These are phyloP conservation scores for Beverwykella pulmonaria DNA, from an alignment of 495 filamentous ascomycete genomes.

Conservation along the genomic window DNA sequence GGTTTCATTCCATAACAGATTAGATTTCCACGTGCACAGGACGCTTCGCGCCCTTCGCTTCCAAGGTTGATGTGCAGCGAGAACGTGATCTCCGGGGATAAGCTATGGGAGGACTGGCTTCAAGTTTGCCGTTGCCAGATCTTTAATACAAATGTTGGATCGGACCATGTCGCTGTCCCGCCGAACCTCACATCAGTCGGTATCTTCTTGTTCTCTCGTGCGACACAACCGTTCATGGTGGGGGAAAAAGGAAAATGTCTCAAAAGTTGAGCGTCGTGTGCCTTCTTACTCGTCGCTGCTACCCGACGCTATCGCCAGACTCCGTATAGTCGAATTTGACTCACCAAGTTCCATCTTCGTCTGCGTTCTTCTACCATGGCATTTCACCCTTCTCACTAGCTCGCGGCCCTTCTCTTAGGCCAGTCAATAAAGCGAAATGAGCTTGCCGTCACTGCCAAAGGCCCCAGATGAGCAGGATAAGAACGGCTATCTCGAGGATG, in stretches of 20 bases:
- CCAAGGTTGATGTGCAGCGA: not conserved
- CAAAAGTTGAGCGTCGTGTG: too few relatives aligned
- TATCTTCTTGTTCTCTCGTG: not conserved
- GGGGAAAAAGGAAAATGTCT: too few relatives aligned
- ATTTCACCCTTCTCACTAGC: not conserved
- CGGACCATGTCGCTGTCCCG: not conserved
- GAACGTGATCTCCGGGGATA: too few relatives aligned
- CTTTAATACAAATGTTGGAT: not conserved
- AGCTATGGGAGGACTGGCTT: not conserved
- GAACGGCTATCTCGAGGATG: not conserved
- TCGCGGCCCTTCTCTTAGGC: not conserved
- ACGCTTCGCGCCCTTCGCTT: not conserved
- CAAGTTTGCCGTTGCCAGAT: not conserved
- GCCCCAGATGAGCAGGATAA: conserved; percentile 28
- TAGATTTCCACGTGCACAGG: not conserved
- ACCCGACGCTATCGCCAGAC: conserved; percentile 3
- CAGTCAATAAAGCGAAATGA: conserved; percentile 28
- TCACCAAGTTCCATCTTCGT: not conserved
- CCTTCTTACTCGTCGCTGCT: conserved; percentile 15
- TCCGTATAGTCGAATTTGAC: not conserved
- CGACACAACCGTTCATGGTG: not conserved
- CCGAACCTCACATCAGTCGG: not conserved
- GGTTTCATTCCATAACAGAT: not conserved
- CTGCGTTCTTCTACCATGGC: not conserved
- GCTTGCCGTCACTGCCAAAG: conserved; percentile 26